These are phyloP conservation scores for Dothistroma septosporum DNA, from an alignment of 2,329 filamentous ascomycete species.

Conservation along the genomic window DNA sequence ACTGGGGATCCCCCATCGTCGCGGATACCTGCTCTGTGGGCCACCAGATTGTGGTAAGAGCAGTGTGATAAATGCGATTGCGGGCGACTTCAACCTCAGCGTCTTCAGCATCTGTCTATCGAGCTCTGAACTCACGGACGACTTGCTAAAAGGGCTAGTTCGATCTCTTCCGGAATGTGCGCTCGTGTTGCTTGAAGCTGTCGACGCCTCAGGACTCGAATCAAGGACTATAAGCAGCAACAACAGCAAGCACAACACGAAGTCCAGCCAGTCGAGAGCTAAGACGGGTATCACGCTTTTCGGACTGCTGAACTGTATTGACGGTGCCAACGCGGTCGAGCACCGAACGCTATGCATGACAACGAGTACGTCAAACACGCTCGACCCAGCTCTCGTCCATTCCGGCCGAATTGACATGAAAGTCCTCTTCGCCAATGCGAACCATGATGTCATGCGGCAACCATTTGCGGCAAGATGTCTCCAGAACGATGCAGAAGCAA, in stretches of 20 bases:
- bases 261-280: neutral
- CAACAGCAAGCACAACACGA: neutral
- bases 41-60: slow-evolving; percentile 97
- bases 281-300: slow-evolving; percentile 60
- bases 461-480: too few species aligned
- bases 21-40: slow-evolving; percentile 89
- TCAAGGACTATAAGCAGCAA: slow-evolving; percentile 66
- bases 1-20: slow-evolving; percentile 75
- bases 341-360: slow-evolving; percentile 76
- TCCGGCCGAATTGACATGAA: slow-evolving; percentile 67
- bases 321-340: slow-evolving; percentile 72
- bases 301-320: slow-evolving; percentile 74
- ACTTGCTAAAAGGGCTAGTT: slow-evolving; percentile 94
- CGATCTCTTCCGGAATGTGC: slow-evolving; percentile 98
- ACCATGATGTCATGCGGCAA: slow-evolving; percentile 35
- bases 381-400: slow-evolving; percentile 69
- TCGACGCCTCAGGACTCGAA: slow-evolving; percentile 88
- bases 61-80: slow-evolving; percentile 87
- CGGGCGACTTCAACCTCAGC: slow-evolving; percentile 92
- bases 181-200: slow-evolving; percentile 98
- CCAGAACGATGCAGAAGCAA: too few species aligned
- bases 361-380: slow-evolving; percentile 66
- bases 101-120: slow-evolving; percentile 96
- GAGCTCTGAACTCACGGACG: slow-evolving; percentile 89
- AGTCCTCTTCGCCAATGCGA: slow-evolving; percentile 53